Conservation (phyloP, 441 rosid species). For the Bruguiera hainesii region DNA sequence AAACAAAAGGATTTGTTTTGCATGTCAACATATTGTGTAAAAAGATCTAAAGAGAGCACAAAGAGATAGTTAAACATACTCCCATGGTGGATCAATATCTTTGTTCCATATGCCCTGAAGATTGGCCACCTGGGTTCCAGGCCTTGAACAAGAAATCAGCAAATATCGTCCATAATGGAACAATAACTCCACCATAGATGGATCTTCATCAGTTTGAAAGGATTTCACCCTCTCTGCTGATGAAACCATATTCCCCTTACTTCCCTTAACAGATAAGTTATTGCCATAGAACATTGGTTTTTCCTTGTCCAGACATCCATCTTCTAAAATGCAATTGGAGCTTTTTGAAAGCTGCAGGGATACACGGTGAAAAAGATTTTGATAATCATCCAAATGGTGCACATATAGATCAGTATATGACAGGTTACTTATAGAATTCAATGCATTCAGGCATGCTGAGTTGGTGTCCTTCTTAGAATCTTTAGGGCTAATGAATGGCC, state of each 20-base stretch:
- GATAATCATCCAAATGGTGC: conserved; percentile 76
- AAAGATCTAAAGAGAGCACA: background rate
- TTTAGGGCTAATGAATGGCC: conserved; percentile 71
- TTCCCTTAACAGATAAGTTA: conserved; percentile 17
- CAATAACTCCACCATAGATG: conserved; percentile 81
- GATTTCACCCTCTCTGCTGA: conserved; percentile 81
- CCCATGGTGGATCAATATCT: conserved; percentile 86
- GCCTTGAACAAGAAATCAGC: conserved; percentile 83
- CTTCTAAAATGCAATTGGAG: conserved; percentile 27
- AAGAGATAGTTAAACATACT: conserved; percentile 46
- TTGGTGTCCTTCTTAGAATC: conserved; percentile 68
- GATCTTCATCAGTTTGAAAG: conserved; percentile 74
- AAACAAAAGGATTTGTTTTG: too few relatives aligned
- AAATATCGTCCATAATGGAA: conserved; percentile 92
- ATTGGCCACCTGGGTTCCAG: conserved; percentile 91
- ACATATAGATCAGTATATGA: conserved; percentile 58
- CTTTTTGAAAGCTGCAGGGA: conserved; percentile 65
- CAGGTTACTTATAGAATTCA: conserved; percentile 38
- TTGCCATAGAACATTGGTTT: conserved; percentile 16
- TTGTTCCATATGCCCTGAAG: conserved; percentile 94
- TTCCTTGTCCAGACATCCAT: conserved; percentile 20
- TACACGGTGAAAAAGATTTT: conserved; percentile 75
- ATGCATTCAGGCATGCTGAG: conserved; percentile 36
- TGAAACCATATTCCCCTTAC: conserved; percentile 32
- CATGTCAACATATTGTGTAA: too few relatives aligned